Base-by-base conservation (phyloP, 495 filamentous ascomycete genomes). In the Tuber melanosporum region DNA sequence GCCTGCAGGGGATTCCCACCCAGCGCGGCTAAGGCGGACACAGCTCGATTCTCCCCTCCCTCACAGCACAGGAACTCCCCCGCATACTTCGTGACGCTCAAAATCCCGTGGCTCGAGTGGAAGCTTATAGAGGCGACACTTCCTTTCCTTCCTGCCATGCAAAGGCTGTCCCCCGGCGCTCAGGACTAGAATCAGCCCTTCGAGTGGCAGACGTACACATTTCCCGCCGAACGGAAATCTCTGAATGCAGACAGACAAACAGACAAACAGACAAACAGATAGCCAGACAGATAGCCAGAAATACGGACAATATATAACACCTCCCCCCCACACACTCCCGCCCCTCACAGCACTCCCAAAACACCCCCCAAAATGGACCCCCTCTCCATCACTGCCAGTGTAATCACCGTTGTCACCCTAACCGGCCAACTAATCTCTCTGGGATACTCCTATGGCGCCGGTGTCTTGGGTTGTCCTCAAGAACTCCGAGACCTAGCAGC, bases 401-500 rank as follows among this genome's bases (percentile, higher is more conserved):
- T 78, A 22, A 49, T 70, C 45, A 4, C 57, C 36, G 9, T 78
- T 9, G 70, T 62, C 19, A 74, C 75, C 36, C n/a, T 78, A 2
- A 72, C 77, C 5, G 45, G 74, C 0, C 32, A 78, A n/a, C 19
- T 78, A 20, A 32, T 62, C 15, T 69, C 74, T 22, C 32, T 78
- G 20, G 22, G 74, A 42, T 76, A 76, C 12, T 39, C 71, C 10
- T 75, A 78, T 32, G 52, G 71, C 15, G 70, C 49, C 20, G 32
- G 49, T 22, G 52, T 73, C 46, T 72, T 52, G 39, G n/a, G 71
- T 5, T 72, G 72, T 20, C 76, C 76, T 57, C 71, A 71, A 71
- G 76, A 77, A 62, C 44, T 77, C 44, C 66, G 26, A 75, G 69
- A 77, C 15, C 76, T 77, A n/a, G n/a, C 57, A 26, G 39, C 20